Evolutionary conservation across 2,329 filamentous ascomycete species (phyloP).

Genomic region (Stemphylium vesicarium): DNA sequence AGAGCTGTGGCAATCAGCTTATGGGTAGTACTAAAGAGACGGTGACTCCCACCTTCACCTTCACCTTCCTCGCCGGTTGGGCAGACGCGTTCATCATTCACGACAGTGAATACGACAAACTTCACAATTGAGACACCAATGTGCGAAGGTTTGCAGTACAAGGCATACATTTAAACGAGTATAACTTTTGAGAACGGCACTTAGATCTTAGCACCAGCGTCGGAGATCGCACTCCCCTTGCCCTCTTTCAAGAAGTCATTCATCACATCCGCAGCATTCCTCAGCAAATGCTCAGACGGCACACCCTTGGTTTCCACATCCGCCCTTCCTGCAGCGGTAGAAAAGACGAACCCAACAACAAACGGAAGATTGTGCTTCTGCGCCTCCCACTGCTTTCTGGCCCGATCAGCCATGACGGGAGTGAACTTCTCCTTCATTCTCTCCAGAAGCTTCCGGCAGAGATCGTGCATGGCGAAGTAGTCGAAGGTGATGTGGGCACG

Average conservation of each 20-base stretch:
- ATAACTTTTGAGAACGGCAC: too few relatives aligned
- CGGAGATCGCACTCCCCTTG: background rate
- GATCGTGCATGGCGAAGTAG: background rate
- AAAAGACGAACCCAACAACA: conserved; percentile 1
- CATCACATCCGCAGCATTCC: background rate
- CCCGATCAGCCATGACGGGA: background rate
- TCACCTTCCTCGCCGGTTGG: too few relatives aligned
- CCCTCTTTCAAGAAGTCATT: background rate
- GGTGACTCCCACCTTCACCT: too few relatives aligned
- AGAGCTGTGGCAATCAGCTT: too few relatives aligned
- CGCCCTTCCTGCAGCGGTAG: background rate
- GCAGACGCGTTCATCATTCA: too few relatives aligned
- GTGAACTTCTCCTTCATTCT: background rate
- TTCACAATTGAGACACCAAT: too few relatives aligned
- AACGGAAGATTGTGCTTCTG: background rate
- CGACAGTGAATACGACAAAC: too few relatives aligned
- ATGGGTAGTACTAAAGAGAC: too few relatives aligned
- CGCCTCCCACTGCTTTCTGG: background rate
- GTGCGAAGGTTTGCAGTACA: too few relatives aligned
- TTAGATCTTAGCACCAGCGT: too few relatives aligned
- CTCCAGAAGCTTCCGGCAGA: background rate
- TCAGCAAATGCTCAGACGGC: background rate
- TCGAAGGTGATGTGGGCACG: background rate
- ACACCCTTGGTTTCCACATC: background rate
- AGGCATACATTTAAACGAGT: too few relatives aligned